A percentile compares a stretch with the other conserved stretches of the same genome.
Conservation (phyloP, 2,329 filamentous ascomycete genomes). For the Clonostachys sp. region DNA sequence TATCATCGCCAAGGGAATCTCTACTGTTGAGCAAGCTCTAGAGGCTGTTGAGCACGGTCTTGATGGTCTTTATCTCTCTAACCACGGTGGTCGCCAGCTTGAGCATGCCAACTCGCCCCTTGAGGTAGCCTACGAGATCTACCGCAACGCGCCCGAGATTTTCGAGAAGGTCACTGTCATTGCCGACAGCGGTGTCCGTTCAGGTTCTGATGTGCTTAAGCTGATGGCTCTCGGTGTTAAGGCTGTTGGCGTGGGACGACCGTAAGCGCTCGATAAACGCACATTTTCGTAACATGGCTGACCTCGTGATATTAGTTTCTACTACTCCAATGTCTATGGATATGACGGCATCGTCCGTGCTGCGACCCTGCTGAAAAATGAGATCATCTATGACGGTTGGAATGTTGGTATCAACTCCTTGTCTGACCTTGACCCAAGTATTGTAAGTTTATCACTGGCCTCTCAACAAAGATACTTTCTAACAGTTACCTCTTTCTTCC, state of each 20-base stretch:
- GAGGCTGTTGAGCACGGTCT: constrained; percentile 19
- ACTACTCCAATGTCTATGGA: constrained; percentile 49
- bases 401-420: constrained; percentile 27
- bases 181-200: constrained; percentile 37
- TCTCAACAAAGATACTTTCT: too few relatives aligned
- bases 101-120: constrained; percentile 29
- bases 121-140: constrained; percentile 31
- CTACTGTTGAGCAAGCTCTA: constrained; percentile 25
- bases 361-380: constrained; percentile 39
- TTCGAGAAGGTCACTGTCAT: constrained; percentile 30
- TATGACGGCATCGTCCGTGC: constrained; percentile 39
- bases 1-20: constrained; percentile 33
- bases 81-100: constrained; percentile 36
- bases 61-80: constrained; percentile 30
- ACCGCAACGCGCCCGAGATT: constrained; percentile 26
- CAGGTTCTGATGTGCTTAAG: constrained; percentile 35
- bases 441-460: too few relatives aligned
- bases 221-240: constrained; percentile 35
- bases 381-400: constrained; percentile 37
- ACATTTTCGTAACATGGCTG: too few relatives aligned
- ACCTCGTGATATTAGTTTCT: constrained; percentile 18
- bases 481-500: too few relatives aligned
- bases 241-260: constrained; percentile 40
- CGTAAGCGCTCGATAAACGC: constrained; percentile 6
- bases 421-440: too few relatives aligned